Evolutionary conservation across 257 asterid species (phyloP).

Genomic region (Solanum corneliomulleri): DNA sequence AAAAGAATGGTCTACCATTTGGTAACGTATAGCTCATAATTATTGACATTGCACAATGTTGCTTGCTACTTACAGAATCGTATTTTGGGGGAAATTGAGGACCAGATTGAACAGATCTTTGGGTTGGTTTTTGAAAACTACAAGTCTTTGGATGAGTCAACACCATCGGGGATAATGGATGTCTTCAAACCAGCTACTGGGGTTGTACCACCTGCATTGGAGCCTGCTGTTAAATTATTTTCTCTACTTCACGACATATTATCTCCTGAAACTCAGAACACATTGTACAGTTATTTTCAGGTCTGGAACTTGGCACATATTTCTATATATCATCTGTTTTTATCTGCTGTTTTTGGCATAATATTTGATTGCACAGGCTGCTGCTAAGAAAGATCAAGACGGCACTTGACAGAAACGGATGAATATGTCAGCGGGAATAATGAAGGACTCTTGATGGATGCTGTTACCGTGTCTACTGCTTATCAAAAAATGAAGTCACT

Average conservation of each 20-base stretch:
- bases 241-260: slow-evolving; percentile 36
- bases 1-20: background rate
- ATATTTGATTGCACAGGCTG: slow-evolving; percentile 19
- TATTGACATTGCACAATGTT: background rate
- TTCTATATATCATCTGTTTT: background rate
- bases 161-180: slow-evolving; percentile 35
- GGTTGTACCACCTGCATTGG: slow-evolving; percentile 29
- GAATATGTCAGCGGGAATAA: slow-evolving; percentile 40
- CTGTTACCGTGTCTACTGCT: slow-evolving; percentile 29
- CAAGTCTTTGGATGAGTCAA: slow-evolving; percentile 40
- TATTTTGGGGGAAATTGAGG: slow-evolving; percentile 40
- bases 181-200: slow-evolving; percentile 37
- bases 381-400: slow-evolving; percentile 43
- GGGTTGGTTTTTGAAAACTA: slow-evolving; percentile 39
- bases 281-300: slow-evolving; percentile 36
- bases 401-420: slow-evolving; percentile 44
- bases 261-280: slow-evolving; percentile 44
- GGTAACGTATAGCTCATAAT: background rate
- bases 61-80: slow-evolving; percentile 30
- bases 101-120: slow-evolving; percentile 36
- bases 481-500: slow-evolving; percentile 38
- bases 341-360: background rate
- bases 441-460: slow-evolving; percentile 33
- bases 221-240: slow-evolving; percentile 37
- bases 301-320: slow-evolving; percentile 5